Percentiles rank a stretch among this genome's conserved stretches.
Evolutionary conservation across 352 stramenopile genomes (phyloP).

Genomic region (Pythium phragmiticola): DNA sequence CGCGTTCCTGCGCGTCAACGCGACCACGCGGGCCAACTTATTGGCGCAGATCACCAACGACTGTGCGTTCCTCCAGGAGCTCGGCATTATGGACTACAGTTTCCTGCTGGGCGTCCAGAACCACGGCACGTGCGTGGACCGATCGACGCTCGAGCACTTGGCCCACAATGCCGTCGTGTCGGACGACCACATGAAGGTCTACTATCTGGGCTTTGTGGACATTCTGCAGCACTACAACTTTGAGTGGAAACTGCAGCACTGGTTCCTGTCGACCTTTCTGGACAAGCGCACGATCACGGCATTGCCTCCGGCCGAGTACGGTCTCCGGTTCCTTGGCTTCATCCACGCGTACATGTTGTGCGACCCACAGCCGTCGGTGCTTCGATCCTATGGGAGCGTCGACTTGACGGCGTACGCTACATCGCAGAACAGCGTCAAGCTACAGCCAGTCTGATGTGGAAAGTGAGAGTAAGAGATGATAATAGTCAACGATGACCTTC

Average conservation of each 20-base stretch:
- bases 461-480: no score
- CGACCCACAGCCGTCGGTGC: slow-evolving; percentile 49
- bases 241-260: slow-evolving; percentile 84
- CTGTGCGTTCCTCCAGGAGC: slow-evolving; percentile 80
- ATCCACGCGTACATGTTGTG: slow-evolving; percentile 83
- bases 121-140: slow-evolving; percentile 47
- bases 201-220: slow-evolving; percentile 86
- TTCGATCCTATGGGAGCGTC: slow-evolving; percentile 77
- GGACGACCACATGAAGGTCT: slow-evolving; percentile 61
- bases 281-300: slow-evolving; percentile 81
- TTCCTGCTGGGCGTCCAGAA: slow-evolving; percentile 76
- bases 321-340: slow-evolving; percentile 82
- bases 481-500: no score
- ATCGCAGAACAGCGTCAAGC: background rate
- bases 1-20: slow-evolving; percentile 66
- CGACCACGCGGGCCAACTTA: slow-evolving; percentile 68
- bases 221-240: slow-evolving; percentile 87
- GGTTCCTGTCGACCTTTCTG: slow-evolving; percentile 60
- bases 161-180: slow-evolving; percentile 83
- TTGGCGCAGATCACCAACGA: slow-evolving; percentile 81
- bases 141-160: slow-evolving; percentile 46
- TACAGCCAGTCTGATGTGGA: background rate
- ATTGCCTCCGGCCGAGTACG: slow-evolving; percentile 79
- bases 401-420: slow-evolving; percentile 20
- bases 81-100: slow-evolving; percentile 89